A percentile compares a stretch with the other conserved stretches of the same genome.
Conservation (phyloP, 2,329 filamentous ascomycete species). For the Thermoascus crustaceus region DNA sequence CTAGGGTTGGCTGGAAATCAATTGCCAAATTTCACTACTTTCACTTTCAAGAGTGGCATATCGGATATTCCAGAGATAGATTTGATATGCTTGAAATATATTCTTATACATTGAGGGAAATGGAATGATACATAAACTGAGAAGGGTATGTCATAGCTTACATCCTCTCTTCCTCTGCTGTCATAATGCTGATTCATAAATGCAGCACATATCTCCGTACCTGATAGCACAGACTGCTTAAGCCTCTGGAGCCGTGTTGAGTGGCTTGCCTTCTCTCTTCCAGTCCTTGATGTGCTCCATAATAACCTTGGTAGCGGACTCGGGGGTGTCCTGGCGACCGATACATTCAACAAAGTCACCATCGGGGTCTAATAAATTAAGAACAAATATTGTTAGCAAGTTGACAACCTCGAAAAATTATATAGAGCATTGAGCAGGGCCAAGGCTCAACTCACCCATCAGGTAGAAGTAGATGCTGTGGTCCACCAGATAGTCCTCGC, state of each 20-base stretch:
- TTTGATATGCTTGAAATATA: too few relatives aligned
- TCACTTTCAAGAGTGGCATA: too few relatives aligned
- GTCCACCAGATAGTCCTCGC: slow-evolving; percentile 94
- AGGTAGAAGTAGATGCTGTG: slow-evolving; percentile 99
- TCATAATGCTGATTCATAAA: too few relatives aligned
- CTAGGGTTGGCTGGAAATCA: too few relatives aligned
- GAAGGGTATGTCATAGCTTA: too few relatives aligned
- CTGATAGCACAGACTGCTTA: too few relatives aligned
- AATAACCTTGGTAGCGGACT: slow-evolving; percentile 76
- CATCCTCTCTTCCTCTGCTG: too few relatives aligned
- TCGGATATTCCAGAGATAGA: too few relatives aligned
- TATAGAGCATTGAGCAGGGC: neutral
- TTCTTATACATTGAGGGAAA: too few relatives aligned
- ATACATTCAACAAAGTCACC: slow-evolving; percentile 97
- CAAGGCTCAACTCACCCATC: slow-evolving; percentile 56
- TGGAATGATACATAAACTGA: too few relatives aligned
- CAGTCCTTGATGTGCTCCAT: slow-evolving; percentile 76
- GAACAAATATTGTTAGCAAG: slow-evolving; percentile 4
- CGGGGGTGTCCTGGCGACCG: slow-evolving; percentile 85
- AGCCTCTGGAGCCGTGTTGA: slow-evolving; percentile 38
- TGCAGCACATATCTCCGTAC: too few relatives aligned
- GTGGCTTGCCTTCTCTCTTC: slow-evolving; percentile 46
- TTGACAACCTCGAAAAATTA: neutral
- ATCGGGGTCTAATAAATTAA: slow-evolving; percentile 61
- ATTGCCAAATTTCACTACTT: too few relatives aligned